Evolutionary conservation across 345 rosid species (phyloP).

Genomic region (Sisymbrium altissimum): DNA sequence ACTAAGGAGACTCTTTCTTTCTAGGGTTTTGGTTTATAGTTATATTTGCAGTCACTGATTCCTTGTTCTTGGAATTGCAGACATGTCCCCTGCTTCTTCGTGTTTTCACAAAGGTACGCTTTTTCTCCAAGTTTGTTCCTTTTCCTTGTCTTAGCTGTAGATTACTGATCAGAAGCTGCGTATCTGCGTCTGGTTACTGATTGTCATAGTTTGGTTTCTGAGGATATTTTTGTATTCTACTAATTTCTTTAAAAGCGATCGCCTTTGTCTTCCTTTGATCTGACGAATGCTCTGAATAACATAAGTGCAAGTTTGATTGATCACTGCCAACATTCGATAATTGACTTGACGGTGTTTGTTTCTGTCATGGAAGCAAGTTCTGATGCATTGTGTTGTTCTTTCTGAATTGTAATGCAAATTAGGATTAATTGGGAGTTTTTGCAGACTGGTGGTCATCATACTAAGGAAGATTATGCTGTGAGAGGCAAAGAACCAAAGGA

Average conservation of each 20-base stretch:
- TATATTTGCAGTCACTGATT: too few species aligned
- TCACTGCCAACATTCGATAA: background rate
- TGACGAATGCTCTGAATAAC: background rate
- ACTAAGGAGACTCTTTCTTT: too few species aligned
- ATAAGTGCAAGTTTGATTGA: background rate
- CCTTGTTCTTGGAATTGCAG: constrained; percentile 39
- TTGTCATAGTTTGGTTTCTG: background rate
- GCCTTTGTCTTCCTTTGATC: background rate
- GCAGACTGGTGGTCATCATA: constrained; percentile 82
- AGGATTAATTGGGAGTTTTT: background rate
- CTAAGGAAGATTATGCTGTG: constrained; percentile 80
- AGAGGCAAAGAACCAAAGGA: constrained; percentile 97
- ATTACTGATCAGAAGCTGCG: background rate
- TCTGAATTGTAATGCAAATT: background rate
- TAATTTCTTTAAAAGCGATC: background rate
- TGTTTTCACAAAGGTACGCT: constrained; percentile 85
- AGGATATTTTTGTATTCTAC: background rate
- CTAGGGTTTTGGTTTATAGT: too few species aligned
- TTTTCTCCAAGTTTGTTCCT: background rate
- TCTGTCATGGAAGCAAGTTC: background rate
- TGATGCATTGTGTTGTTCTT: background rate
- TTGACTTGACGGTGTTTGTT: background rate
- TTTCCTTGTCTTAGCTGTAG: background rate
- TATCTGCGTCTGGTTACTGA: background rate
- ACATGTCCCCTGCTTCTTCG: constrained; percentile 94